Percentiles rank a stretch among this genome's conserved stretches.
Conservation (phyloP, 2,329 filamentous ascomycete genomes). For the Mollisia scopiformis region DNA sequence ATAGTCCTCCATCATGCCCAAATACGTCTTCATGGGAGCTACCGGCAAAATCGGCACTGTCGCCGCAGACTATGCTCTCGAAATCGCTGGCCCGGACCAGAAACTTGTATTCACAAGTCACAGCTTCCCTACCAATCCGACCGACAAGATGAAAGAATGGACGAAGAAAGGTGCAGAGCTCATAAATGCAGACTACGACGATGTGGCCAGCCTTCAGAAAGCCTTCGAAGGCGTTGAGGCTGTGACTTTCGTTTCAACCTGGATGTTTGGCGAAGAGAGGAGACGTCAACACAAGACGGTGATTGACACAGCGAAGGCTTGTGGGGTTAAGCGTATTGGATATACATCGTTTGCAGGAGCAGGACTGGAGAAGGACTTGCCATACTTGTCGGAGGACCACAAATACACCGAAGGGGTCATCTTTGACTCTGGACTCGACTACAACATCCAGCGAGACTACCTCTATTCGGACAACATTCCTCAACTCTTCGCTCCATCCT, state of each 20-base stretch:
- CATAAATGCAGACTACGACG: constrained; percentile 7
- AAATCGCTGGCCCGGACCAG: not conserved
- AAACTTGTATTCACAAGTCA: not conserved
- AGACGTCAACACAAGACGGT: constrained; percentile 23
- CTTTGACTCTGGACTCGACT: constrained; percentile 20
- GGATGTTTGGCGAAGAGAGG: constrained; percentile 20
- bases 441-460: constrained; percentile 29
- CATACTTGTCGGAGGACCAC: constrained; percentile 28
- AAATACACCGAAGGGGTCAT: constrained; percentile 25
- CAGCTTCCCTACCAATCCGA: not conserved
- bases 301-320: constrained; percentile 20
- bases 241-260: constrained; percentile 27
- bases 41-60: not conserved
- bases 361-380: constrained; percentile 19
- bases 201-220: constrained; percentile 15
- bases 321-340: constrained; percentile 22
- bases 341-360: constrained; percentile 30
- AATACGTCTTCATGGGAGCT: not conserved
- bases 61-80: not conserved
- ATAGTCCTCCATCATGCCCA: not conserved
- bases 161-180: not conserved
- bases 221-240: constrained; percentile 28
- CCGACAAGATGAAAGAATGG: not conserved
- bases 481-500: constrained; percentile 20
- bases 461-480: constrained; percentile 28